These are phyloP conservation scores for Auriculariales sp. DNA, from an alignment of 768 basidiomycete genomes.

Conservation along the genomic window DNA sequence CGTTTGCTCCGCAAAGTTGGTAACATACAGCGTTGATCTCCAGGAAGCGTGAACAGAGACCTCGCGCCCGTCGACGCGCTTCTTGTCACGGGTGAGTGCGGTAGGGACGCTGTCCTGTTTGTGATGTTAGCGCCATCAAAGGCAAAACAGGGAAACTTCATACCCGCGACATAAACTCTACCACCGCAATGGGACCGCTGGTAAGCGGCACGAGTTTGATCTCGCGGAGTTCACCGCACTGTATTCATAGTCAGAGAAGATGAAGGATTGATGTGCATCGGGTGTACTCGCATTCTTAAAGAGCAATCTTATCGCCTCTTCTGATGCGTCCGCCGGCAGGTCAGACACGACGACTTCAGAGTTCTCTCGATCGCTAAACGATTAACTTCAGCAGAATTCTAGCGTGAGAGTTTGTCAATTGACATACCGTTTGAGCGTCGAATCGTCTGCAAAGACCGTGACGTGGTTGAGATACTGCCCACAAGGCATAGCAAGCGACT, in stretches of 20 bases:
- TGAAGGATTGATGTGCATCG: constrained; percentile 30
- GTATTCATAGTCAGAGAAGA: background rate
- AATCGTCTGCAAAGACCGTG: background rate
- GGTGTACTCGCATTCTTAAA: constrained; percentile 58
- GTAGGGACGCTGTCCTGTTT: constrained; percentile 63
- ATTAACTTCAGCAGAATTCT: background rate
- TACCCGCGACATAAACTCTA: constrained; percentile 71
- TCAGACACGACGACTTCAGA: constrained; percentile 79
- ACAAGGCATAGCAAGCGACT: constrained; percentile 10
- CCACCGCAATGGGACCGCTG: constrained; percentile 56
- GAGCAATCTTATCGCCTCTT: constrained; percentile 51
- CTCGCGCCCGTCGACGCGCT: constrained; percentile 60
- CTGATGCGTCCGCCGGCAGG: constrained; percentile 37
- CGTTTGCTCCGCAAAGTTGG: constrained; percentile 80
- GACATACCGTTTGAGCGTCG: constrained; percentile 2
- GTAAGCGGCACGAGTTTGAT: constrained; percentile 57
- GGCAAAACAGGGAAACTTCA: constrained; percentile 9
- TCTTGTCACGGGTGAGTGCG: constrained; percentile 91
- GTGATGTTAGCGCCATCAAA: background rate
- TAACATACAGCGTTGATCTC: constrained; percentile 88
- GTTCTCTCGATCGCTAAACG: constrained; percentile 67
- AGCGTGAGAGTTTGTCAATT: constrained; percentile 8
- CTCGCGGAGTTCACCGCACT: constrained; percentile 86
- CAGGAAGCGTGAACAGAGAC: constrained; percentile 80
- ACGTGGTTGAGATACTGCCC: background rate